Percentiles rank a stretch among this genome's conserved stretches.
phyloP scores from a whole-genome alignment of 140 eudicot genomes.

The Ambrosia hybrid region DNA sequence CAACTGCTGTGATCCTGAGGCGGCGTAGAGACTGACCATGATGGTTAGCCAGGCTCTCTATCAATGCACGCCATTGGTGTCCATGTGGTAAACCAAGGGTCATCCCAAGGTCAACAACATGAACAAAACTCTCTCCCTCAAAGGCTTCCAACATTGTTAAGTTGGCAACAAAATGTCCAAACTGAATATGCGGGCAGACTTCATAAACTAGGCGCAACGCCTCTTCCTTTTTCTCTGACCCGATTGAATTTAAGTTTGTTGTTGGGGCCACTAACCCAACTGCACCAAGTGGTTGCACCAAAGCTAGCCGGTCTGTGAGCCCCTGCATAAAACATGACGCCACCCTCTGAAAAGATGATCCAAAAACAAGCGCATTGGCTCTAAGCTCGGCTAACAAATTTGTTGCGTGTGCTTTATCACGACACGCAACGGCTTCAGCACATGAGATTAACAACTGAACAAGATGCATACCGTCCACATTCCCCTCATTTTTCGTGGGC shows the following conservation, averaged over 20 bases:
- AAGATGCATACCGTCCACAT: constrained; percentile 57
- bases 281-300: constrained; percentile 77
- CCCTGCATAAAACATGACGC: constrained; percentile 82
- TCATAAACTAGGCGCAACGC: constrained; percentile 66
- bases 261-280: constrained; percentile 45
- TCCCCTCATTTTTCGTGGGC: constrained; percentile 35
- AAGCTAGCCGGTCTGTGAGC: constrained; percentile 59
- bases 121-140: constrained; percentile 91
- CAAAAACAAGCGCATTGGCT: constrained; percentile 70
- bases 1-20: constrained; percentile 67
- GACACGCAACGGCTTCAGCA: constrained; percentile 86
- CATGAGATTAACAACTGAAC: constrained; percentile 67
- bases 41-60: constrained; percentile 50
- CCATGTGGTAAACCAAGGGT: constrained; percentile 78
- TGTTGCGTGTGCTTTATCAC: constrained; percentile 72
- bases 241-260: constrained; percentile 35
- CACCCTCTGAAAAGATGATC: constrained; percentile 77
- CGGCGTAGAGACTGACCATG: constrained; percentile 40
- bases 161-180: constrained; percentile 76
- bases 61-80: constrained; percentile 65
- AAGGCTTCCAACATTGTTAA: constrained; percentile 79
- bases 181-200: constrained; percentile 66
- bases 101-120: constrained; percentile 83
- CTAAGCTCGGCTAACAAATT: constrained; percentile 57
- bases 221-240: constrained; percentile 55